Evolutionary conservation across 441 rosid genomes (phyloP).

Genomic region (Adansonia gregorii): DNA sequence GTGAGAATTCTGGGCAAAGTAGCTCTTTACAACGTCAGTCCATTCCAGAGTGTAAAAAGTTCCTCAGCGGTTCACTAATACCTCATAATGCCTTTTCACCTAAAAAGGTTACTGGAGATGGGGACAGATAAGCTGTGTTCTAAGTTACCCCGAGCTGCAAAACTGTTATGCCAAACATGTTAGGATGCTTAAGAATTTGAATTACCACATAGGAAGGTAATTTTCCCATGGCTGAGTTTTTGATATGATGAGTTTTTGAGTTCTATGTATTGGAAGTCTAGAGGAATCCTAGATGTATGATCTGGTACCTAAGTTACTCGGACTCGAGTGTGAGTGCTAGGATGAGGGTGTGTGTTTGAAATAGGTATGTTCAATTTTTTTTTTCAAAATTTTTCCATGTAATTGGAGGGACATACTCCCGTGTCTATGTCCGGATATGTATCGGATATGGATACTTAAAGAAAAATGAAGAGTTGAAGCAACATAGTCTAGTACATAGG

Average conservation of each 20-base stretch:
- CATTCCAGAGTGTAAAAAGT: constrained; percentile 50
- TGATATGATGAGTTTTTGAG: background rate
- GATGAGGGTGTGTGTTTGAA: too few species aligned
- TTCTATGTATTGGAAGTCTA: background rate
- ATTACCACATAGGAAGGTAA: background rate
- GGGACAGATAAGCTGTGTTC: constrained; percentile 62
- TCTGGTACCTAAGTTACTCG: background rate
- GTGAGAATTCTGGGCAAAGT: constrained; percentile 48
- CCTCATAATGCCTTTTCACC: constrained; percentile 62
- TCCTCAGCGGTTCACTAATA: constrained; percentile 69
- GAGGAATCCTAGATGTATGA: constrained; percentile 13
- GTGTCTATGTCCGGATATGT: too few species aligned
- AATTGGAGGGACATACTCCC: too few species aligned
- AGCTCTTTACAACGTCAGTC: constrained; percentile 50
- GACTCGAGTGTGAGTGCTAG: too few species aligned
- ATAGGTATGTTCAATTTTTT: too few species aligned
- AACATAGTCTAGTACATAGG: too few species aligned
- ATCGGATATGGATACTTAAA: too few species aligned
- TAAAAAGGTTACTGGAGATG: constrained; percentile 57
- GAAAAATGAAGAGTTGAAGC: too few species aligned
- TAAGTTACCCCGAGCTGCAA: background rate
- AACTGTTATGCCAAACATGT: constrained; percentile 8
- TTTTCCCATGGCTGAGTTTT: background rate
- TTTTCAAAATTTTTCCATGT: too few species aligned
- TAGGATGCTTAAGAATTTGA: background rate